Conservation (phyloP, 148 eudicot species). For the Silene uniflora region DNA sequence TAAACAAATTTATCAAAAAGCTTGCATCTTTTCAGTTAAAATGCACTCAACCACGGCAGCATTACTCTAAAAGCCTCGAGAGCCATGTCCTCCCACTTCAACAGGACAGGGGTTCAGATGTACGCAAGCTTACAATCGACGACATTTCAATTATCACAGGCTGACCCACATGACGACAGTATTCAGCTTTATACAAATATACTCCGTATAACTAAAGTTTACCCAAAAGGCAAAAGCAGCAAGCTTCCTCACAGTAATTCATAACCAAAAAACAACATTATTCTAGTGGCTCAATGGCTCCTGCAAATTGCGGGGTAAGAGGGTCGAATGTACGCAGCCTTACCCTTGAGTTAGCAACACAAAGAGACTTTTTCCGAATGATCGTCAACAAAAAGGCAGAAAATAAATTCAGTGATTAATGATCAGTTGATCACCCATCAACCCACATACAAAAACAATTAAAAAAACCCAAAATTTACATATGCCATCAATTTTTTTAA, state of each 20-base stretch:
- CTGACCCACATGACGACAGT: background rate
- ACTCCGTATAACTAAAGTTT: background rate
- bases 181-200: background rate
- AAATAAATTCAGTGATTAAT: background rate
- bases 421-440: conserved; percentile 5
- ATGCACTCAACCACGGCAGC: background rate
- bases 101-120: background rate
- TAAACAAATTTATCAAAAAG: background rate
- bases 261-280: background rate
- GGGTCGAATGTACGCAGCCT: too few relatives aligned
- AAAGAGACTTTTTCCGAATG: background rate
- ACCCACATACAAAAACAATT: background rate
- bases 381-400: background rate
- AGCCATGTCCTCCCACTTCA: too few relatives aligned
- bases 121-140: background rate
- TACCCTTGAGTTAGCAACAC: too few relatives aligned
- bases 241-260: background rate
- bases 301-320: too few relatives aligned
- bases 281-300: too few relatives aligned
- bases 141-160: background rate
- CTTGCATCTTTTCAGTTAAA: conserved; percentile 7
- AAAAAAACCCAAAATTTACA: background rate
- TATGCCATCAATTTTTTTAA: background rate
- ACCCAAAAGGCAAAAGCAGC: background rate
- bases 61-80: too few relatives aligned